These are phyloP conservation scores for Penicillium sp. DNA, from an alignment of 2,329 filamentous ascomycete species.

Conservation along the genomic window DNA sequence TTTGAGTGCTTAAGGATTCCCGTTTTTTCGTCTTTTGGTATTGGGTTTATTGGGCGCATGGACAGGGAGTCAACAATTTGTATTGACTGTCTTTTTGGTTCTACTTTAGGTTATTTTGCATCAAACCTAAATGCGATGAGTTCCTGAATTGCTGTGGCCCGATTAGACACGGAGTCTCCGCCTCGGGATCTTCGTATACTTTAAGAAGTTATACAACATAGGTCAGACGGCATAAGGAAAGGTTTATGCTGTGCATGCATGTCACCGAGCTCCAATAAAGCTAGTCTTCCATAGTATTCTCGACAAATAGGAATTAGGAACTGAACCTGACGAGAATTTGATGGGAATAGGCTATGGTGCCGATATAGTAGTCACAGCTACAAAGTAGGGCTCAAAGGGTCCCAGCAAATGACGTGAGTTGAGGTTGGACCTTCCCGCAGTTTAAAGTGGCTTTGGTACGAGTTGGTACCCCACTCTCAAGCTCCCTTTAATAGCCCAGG, in stretches of 20 bases:
- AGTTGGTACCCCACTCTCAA: neutral
- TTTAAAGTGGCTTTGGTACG: neutral
- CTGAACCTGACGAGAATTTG: neutral
- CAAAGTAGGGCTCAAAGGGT: neutral
- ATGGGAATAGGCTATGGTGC: neutral
- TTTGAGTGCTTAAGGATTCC: slow-evolving; percentile 11
- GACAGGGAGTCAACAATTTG: neutral
- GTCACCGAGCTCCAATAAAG: neutral
- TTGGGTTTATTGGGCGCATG: slow-evolving; percentile 8
- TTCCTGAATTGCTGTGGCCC: neutral
- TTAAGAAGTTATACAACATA: neutral
- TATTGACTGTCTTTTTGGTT: too few relatives aligned
- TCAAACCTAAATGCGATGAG: neutral
- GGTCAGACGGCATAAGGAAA: neutral
- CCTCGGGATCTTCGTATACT: neutral
- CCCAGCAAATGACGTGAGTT: slow-evolving; percentile 6
- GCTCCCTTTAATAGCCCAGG: neutral
- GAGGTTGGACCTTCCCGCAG: slow-evolving; percentile 7
- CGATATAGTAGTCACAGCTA: neutral
- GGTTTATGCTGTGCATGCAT: neutral
- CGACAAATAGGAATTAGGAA: neutral
- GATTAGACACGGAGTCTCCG: neutral
- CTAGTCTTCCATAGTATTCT: neutral
- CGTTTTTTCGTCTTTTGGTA: slow-evolving; percentile 8
- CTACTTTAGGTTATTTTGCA: neutral